Conservation (phyloP, 192 early-diverging fungal genomes). For the Backusella westeae region DNA sequence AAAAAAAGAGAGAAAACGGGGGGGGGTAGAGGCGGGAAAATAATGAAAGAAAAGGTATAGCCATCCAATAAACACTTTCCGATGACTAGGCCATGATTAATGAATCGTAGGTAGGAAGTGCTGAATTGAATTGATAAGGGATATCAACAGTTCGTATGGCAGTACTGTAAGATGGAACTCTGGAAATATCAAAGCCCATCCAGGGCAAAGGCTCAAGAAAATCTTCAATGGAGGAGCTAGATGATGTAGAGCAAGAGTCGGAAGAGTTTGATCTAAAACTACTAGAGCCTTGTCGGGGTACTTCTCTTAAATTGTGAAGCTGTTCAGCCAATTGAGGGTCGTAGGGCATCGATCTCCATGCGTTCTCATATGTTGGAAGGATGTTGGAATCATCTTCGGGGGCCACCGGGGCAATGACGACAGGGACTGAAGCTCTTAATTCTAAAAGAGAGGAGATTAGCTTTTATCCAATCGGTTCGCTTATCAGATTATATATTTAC, state of each 20-base stretch:
- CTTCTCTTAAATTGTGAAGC: neutral
- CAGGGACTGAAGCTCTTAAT: slow-evolving; percentile 28
- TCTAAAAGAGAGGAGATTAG: slow-evolving; percentile 13
- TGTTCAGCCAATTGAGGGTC: neutral
- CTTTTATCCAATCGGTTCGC: neutral
- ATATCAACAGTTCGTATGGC: slow-evolving; percentile 17
- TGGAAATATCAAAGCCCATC: slow-evolving; percentile 20
- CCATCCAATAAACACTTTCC: neutral
- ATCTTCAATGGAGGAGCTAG: neutral
- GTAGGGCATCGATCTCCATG: slow-evolving; percentile 15
- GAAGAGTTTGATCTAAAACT: neutral
- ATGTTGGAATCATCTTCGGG: slow-evolving; percentile 18
- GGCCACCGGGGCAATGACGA: slow-evolving; percentile 28
- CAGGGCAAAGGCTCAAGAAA: slow-evolving; percentile 1
- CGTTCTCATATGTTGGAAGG: slow-evolving; percentile 27
- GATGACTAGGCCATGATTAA: neutral
- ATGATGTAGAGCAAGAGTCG: slow-evolving; percentile 8
- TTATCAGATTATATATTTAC: slow-evolving; percentile 9
- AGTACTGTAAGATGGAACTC: slow-evolving; percentile 32
- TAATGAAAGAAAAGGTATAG: neutral
- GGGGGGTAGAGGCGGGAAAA: neutral
- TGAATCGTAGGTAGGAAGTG: slow-evolving; percentile 29
- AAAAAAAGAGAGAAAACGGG: neutral
- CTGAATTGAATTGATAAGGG: slow-evolving; percentile 1
- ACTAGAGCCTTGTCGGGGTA: neutral